Evolutionary conservation across 176 grass and related monocot genomes (phyloP).

Genomic region (Oryza brachyantha): DNA sequence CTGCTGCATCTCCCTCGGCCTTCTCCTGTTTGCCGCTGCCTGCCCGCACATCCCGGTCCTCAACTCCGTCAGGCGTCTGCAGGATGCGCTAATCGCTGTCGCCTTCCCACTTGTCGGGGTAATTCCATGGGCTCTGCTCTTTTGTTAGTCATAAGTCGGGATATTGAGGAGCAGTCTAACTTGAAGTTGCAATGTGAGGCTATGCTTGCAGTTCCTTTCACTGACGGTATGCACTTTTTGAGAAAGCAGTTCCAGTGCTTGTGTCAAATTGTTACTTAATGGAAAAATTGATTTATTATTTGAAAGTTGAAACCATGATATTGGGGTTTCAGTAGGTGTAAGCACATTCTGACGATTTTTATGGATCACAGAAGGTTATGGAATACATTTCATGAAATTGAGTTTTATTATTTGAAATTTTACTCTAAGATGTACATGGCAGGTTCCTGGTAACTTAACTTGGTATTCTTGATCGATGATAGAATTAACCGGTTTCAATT

Average conservation of each 20-base stretch:
- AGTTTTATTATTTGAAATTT: background rate
- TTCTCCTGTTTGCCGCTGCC: conserved; percentile 70
- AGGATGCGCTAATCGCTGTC: conserved; percentile 58
- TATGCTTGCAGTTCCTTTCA: background rate
- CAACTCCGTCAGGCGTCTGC: conserved; percentile 35
- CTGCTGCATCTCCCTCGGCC: conserved; percentile 85
- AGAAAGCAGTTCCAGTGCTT: background rate
- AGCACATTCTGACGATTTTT: background rate
- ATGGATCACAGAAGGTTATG: background rate
- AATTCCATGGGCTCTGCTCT: conserved; percentile 5
- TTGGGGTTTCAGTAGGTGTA: too few species aligned
- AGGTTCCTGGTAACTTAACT: background rate
- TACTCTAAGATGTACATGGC: background rate
- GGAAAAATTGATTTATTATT: background rate
- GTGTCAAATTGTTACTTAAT: background rate
- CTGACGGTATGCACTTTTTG: background rate
- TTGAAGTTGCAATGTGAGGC: background rate
- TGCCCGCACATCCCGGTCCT: conserved; percentile 53
- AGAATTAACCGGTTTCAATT: background rate
- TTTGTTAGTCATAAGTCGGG: background rate
- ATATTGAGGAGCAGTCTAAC: background rate
- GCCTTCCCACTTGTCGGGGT: conserved; percentile 98
- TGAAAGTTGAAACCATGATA: background rate
- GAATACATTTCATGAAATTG: background rate
- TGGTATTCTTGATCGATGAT: background rate